Base-by-base conservation (phyloP, 768 basidiomycete genomes). In the Boletus tomentosulus region DNA sequence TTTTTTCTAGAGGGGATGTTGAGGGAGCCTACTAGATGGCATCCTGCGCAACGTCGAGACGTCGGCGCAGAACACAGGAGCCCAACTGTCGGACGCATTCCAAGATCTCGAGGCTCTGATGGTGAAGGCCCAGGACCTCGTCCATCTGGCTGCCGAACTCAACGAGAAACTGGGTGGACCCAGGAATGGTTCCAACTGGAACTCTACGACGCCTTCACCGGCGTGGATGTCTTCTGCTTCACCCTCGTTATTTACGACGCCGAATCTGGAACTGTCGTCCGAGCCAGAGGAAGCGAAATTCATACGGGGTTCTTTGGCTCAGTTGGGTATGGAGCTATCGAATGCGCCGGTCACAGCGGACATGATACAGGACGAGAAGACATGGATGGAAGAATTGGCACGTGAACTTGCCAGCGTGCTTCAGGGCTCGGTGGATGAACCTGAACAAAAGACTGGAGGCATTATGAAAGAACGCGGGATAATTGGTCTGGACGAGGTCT, bases 81-180 rank as follows among this genome's bases (percentile, higher is more conserved):
- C 78, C 8, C 77, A 85, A 57, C 81, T 98, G 73, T 77, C 78
- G 25, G 83, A 85, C 58, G 89, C 93, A 0, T 76, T 98, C 31
- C 77, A 84, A 59, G 97, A 98, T 64, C 79, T 98, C 33, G 92
- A 98, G 66, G 87, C 87, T 0, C 72, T 98, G 44, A 94, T 90
- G 88, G 76, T 86, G 46, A 90, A 95, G 66, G 93, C 94, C 1
- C 87, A 84, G 58, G 92, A 95, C 60, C 96, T 98, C 85, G 94
- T 95, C 53, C 81, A 81, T 30, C 78, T 98, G 24, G 94, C 96
- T 3, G 86, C 85, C 48, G 87, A 95, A 35, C 80, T 98, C 57
- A 94, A 92, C 63, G 83, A 89, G 53, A 89, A 83, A 57, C 76
- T 97, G 25, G 85, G 86, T 7, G 78, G 80, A 0, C 65, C 73